phyloP scores from a whole-genome alignment of 768 basidiomycete species.

The Trametes coccinea region DNA sequence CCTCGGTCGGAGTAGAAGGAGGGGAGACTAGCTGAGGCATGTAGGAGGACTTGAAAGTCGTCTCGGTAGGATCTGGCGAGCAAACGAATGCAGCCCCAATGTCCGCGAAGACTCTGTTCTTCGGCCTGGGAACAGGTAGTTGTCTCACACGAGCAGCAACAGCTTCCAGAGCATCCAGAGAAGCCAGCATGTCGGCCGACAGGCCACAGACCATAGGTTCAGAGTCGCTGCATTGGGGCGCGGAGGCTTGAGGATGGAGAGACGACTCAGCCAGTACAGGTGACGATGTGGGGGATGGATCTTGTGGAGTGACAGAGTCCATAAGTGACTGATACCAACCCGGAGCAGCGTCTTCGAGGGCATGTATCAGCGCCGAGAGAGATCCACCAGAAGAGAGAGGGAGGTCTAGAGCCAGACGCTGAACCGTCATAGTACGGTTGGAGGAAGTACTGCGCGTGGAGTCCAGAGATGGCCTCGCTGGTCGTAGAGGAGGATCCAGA shows the following conservation, averaged over 20 bases:
- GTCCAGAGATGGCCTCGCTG: not conserved
- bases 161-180: constrained; percentile 12
- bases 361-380: constrained; percentile 13
- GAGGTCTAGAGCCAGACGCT: constrained; percentile 17
- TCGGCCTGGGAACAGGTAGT: not conserved
- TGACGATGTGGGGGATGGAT: not conserved
- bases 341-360: constrained; percentile 18
- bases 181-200: not conserved
- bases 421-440: constrained; percentile 14
- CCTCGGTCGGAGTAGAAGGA: not conserved
- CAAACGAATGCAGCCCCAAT: not conserved
- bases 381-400: constrained; percentile 14
- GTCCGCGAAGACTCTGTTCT: not conserved
- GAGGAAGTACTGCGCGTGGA: not conserved
- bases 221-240: not conserved
- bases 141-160: not conserved
- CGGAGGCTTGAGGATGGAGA: not conserved
- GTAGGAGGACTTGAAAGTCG: not conserved
- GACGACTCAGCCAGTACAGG: too few relatives aligned
- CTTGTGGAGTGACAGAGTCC: constrained; percentile 9
- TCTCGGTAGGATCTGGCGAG: not conserved
- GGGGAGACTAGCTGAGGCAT: not conserved
- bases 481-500: not conserved
- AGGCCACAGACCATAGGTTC: not conserved
- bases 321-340: constrained; percentile 23